Conservation (phyloP, 2,329 filamentous ascomycete genomes). For the Colletotrichum sp. region DNA sequence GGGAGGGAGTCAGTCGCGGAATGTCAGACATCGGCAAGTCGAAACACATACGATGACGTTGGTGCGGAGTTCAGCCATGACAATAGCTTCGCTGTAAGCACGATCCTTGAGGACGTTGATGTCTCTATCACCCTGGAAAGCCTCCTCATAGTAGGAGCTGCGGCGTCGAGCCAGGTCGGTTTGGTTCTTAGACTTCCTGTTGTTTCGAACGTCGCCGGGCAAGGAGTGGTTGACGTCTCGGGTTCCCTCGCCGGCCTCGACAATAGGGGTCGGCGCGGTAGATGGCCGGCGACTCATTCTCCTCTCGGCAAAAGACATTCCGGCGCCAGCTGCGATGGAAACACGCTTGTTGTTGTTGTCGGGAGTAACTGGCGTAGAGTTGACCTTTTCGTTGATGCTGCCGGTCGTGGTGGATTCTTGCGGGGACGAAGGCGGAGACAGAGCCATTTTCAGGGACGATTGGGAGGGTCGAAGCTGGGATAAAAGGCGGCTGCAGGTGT, state of each 20-base stretch:
- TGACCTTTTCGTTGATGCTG: not conserved
- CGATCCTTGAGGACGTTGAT: constrained; percentile 45
- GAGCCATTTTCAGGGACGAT: constrained; percentile 1
- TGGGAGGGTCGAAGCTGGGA: constrained; percentile 3
- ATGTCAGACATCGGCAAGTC: not conserved
- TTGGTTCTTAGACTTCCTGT: constrained; percentile 33
- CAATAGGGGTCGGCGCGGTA: constrained; percentile 31
- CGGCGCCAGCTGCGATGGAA: not conserved
- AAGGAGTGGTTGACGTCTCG: constrained; percentile 43
- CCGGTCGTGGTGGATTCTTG: not conserved
- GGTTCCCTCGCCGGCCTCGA: constrained; percentile 39
- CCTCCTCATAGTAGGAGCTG: constrained; percentile 52
- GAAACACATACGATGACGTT: constrained; percentile 63
- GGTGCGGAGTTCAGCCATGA: constrained; percentile 68
- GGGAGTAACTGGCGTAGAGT: not conserved
- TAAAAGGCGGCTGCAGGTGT: not conserved
- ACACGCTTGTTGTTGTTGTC: constrained; percentile 14
- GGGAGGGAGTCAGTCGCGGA: constrained; percentile 8
- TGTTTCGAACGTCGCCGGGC: constrained; percentile 40
- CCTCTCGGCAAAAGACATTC: constrained; percentile 35
- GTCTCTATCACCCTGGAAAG: constrained; percentile 40
- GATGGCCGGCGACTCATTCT: constrained; percentile 25
- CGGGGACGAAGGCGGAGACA: constrained; percentile 14
- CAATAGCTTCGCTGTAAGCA: constrained; percentile 59
- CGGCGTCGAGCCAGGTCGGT: constrained; percentile 38